Conservation (phyloP, 1,284 basidiomycete species). For the Anthracocystis walkeri region DNA sequence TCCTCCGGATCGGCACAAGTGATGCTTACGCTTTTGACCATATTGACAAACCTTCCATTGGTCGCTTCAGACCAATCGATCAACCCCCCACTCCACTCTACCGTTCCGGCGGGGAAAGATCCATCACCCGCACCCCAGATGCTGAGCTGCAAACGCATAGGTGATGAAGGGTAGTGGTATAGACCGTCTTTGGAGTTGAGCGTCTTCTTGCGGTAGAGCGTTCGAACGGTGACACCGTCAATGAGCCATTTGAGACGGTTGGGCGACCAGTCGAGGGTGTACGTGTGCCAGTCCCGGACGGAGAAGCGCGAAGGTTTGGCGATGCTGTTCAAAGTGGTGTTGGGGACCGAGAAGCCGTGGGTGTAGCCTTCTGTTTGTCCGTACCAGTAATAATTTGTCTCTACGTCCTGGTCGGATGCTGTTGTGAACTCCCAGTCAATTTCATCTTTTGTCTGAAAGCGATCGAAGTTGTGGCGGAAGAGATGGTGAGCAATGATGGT, state of each 20-base stretch:
- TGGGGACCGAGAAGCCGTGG: slow-evolving; percentile 33
- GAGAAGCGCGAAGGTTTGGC: slow-evolving; percentile 20
- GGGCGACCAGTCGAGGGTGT: slow-evolving; percentile 54
- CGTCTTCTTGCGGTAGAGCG: slow-evolving; percentile 44
- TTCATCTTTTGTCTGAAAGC: slow-evolving; percentile 37
- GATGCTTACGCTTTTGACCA: slow-evolving; percentile 41
- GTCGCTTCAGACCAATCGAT: slow-evolving; percentile 51
- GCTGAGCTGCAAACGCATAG: slow-evolving; percentile 50
- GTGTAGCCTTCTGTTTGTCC: slow-evolving; percentile 44
- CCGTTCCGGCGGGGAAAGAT: slow-evolving; percentile 36
- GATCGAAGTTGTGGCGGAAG: too few relatives aligned
- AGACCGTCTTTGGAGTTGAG: slow-evolving; percentile 27
- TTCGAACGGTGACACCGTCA: slow-evolving; percentile 49
- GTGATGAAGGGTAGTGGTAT: slow-evolving; percentile 52
- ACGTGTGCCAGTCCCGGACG: slow-evolving; percentile 45
- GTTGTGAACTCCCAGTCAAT: slow-evolving; percentile 57
- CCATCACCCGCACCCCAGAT: slow-evolving; percentile 58
- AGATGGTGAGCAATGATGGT: too few relatives aligned
- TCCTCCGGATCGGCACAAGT: slow-evolving; percentile 41
- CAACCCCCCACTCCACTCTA: slow-evolving; percentile 54
- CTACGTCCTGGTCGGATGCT: slow-evolving; percentile 15
- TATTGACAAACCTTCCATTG: slow-evolving; percentile 40
- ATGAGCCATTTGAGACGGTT: slow-evolving; percentile 51
- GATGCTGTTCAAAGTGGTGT: slow-evolving; percentile 12
- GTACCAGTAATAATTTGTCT: slow-evolving; percentile 52